Percentiles rank a stretch among this genome's conserved stretches.
These are phyloP conservation scores for Gardenia jasminoides DNA, from an alignment of 257 asterid genomes.

Conservation along the genomic window DNA sequence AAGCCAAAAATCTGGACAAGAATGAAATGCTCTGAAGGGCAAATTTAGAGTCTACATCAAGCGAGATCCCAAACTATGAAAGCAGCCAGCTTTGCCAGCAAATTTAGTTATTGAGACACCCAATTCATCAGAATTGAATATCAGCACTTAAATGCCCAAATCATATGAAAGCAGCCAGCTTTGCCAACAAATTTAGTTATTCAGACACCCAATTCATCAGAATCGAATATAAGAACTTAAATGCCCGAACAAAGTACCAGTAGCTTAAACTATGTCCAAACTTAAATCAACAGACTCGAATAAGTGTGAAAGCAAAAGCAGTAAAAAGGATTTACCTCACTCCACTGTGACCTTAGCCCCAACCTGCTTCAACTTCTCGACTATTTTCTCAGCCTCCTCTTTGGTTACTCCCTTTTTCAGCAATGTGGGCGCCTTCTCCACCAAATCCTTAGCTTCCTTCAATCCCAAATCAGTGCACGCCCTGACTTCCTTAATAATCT, in stretches of 20 bases:
- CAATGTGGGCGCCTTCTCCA: slow-evolving; percentile 88
- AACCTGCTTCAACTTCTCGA: slow-evolving; percentile 72
- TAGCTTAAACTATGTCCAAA: neutral
- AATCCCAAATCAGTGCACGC: slow-evolving; percentile 79
- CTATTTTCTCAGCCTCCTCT: slow-evolving; percentile 87
- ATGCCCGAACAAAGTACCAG: neutral
- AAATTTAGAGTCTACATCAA: neutral
- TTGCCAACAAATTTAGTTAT: neutral
- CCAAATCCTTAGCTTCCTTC: slow-evolving; percentile 96
- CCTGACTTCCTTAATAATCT: slow-evolving; percentile 92
- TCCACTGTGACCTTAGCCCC: slow-evolving; percentile 86
- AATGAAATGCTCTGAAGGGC: neutral
- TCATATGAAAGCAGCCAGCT: neutral
- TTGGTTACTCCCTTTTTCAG: slow-evolving; percentile 92
- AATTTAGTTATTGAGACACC: neutral
- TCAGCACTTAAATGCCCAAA: too few relatives aligned
- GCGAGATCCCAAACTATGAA: neutral
- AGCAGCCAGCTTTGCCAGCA: slow-evolving; percentile 7
- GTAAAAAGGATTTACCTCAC: slow-evolving; percentile 62
- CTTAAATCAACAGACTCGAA: neutral
- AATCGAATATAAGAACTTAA: neutral
- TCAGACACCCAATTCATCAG: neutral
- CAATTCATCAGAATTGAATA: too few relatives aligned
- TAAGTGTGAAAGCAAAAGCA: neutral
- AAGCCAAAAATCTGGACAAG: neutral